Conservation (phyloP, 2,329 filamentous ascomycete genomes). For the Pseudopyrenochaeta lycopersici region DNA sequence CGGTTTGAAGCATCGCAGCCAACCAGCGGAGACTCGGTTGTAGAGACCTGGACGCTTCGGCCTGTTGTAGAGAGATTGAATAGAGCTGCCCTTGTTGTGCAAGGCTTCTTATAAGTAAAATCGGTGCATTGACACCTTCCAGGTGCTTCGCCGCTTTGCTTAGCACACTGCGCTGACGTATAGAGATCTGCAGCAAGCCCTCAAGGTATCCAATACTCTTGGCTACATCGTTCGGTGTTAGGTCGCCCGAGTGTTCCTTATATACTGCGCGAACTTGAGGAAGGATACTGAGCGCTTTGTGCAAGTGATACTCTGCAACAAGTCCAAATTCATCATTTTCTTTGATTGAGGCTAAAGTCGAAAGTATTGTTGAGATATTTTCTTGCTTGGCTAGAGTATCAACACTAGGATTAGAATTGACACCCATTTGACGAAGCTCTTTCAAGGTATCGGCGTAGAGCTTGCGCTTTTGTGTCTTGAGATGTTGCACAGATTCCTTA, state of each 20-base stretch:
- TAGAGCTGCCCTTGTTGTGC: conserved; percentile 22
- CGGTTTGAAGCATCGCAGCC: conserved; percentile 72
- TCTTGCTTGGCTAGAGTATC: conserved; percentile 77
- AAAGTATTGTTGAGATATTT: conserved; percentile 74
- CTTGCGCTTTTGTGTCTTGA: conserved; percentile 89
- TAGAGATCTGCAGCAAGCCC: conserved; percentile 74
- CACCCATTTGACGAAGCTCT: conserved; percentile 85
- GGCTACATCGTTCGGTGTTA: conserved; percentile 80
- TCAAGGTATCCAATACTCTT: conserved; percentile 88
- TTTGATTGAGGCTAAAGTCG: conserved; percentile 53
- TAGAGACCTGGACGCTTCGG: conserved; percentile 15
- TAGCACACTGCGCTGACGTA: conserved; percentile 66
- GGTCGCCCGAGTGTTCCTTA: conserved; percentile 81
- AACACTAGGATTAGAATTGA: conserved; percentile 81
- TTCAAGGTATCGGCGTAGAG: conserved; percentile 90
- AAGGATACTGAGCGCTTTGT: conserved; percentile 79
- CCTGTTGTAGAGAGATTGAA: conserved; percentile 26
- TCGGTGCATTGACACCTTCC: conserved; percentile 48
- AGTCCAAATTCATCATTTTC: conserved; percentile 37
- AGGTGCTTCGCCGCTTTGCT: conserved; percentile 42
- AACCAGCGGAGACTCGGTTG: conserved; percentile 64
- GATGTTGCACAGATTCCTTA: conserved; percentile 81
- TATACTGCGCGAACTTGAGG: conserved; percentile 72
- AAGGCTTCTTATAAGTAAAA: conserved; percentile 45
- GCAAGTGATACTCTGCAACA: conserved; percentile 74